Evolutionary conservation across 441 rosid species (phyloP).

Genomic region (Raphanus hybrid): DNA sequence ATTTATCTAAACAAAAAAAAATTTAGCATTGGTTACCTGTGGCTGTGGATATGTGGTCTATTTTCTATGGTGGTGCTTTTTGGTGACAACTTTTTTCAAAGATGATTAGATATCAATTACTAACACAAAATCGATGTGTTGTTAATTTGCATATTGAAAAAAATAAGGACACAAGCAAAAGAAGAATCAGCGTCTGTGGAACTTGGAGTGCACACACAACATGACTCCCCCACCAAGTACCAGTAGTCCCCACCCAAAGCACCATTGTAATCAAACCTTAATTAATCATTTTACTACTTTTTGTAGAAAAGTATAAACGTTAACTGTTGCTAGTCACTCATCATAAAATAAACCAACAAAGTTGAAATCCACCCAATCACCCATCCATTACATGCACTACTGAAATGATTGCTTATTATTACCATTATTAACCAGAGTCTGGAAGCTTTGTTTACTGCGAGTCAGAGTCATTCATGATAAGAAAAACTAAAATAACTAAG

Average conservation of each 20-base stretch:
- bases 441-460: too few relatives aligned
- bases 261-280: not conserved
- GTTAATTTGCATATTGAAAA: slow-evolving; percentile 1
- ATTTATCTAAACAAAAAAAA: not conserved
- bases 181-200: slow-evolving; percentile 25
- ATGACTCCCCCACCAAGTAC: slow-evolving; percentile 33
- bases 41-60: not conserved
- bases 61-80: too few relatives aligned
- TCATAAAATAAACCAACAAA: slow-evolving; percentile 26
- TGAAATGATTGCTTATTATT: not conserved
- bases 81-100: too few relatives aligned
- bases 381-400: not conserved
- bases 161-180: not conserved
- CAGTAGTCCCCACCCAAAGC: slow-evolving; percentile 7
- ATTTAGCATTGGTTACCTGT: not conserved
- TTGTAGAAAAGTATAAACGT: not conserved
- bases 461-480: too few relatives aligned
- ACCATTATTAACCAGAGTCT: too few relatives aligned
- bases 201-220: slow-evolving; percentile 43
- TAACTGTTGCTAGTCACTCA: too few relatives aligned
- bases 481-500: too few relatives aligned
- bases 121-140: not conserved
- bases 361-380: not conserved
- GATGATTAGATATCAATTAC: not conserved
- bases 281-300: slow-evolving; percentile 4